A percentile compares a stretch with the other conserved stretches of the same genome.
phyloP scores from a whole-genome alignment of 331 rosid species.

The Dryas integrifolia region DNA sequence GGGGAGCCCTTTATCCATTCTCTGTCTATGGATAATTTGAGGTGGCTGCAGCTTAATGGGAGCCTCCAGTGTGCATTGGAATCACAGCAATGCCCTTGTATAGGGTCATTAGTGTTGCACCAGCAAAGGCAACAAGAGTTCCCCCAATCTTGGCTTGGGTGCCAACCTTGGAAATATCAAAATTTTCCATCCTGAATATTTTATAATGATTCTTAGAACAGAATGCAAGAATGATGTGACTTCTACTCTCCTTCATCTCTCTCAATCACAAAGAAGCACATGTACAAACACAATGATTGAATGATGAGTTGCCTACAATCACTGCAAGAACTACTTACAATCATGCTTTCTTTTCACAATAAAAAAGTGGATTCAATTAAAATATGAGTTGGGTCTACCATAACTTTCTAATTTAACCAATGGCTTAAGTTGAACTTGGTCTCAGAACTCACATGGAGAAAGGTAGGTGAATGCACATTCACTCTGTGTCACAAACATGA shows the following conservation, averaged over 20 bases:
- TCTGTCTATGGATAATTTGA: conserved; percentile 1
- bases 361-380: too few species aligned
- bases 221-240: neutral
- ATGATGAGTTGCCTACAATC: neutral
- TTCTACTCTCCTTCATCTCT: too few species aligned
- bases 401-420: too few species aligned
- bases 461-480: too few species aligned
- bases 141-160: conserved; percentile 25
- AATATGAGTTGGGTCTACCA: too few species aligned
- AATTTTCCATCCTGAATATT: conserved; percentile 20
- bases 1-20: conserved; percentile 28
- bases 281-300: neutral
- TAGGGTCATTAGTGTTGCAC: conserved; percentile 25
- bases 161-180: conserved; percentile 5
- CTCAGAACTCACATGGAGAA: too few species aligned
- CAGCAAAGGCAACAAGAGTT: conserved; percentile 22
- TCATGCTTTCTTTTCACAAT: too few species aligned
- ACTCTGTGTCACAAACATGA: too few species aligned
- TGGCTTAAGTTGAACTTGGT: too few species aligned
- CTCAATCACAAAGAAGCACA: too few species aligned
- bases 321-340: too few species aligned
- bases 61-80: neutral
- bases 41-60: conserved; percentile 4
- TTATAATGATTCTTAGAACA: neutral
- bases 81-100: conserved; percentile 25